Base-by-base conservation (phyloP, 2,329 filamentous ascomycete species). In the Sarocladium brachiariae region DNA sequence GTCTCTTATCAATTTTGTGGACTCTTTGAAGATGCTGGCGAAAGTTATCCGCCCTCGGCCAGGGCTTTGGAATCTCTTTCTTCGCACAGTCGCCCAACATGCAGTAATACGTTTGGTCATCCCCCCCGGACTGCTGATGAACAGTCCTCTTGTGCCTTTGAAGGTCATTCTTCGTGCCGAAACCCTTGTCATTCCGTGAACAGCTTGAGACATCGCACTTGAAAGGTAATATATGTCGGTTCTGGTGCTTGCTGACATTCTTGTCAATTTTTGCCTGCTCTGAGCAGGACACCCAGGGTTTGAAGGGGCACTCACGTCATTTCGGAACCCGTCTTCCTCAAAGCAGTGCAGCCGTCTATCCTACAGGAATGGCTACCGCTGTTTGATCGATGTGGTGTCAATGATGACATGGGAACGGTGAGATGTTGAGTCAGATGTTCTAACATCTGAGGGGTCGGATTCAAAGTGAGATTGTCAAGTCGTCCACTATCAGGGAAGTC, bases 1-100 rank as follows among this genome's bases (percentile, higher is more conserved):
- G 53, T 3, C 53, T 51, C 9, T 73, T 62, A 1, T 61, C 24
- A 2, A 65, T 63, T 0, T 56, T 54, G 63, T 96, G 90, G 59
- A 88, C 81, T 10, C 84, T 78, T 47, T 70, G 73, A 41, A 95
- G 74, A 62, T 96, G 91, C 31, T 85, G 81, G 54, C 84, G 84
- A 64, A 96, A 96, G 61, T 96, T 96, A 65, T 96, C 91, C 48
- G 84, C 73, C 19, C 91, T 80, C 1, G 86, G 85, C 88, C 88
- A 96, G 31, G 76, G 69, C 63, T 95, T 95, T 1, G 70, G 53
- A 13, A 25, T 23, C 5, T 49, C 50, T 35, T 59, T 63, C 6
- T 53, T 52, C 5, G 52, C 54, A 41, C 64, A 65, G 14, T 52
- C 41, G 4, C 21, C 24, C 6, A 35, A 34, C 0, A 52, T 60